Evolutionary conservation across 768 basidiomycete species (phyloP).

Genomic region (Xerocomus brunneocitrinus): DNA sequence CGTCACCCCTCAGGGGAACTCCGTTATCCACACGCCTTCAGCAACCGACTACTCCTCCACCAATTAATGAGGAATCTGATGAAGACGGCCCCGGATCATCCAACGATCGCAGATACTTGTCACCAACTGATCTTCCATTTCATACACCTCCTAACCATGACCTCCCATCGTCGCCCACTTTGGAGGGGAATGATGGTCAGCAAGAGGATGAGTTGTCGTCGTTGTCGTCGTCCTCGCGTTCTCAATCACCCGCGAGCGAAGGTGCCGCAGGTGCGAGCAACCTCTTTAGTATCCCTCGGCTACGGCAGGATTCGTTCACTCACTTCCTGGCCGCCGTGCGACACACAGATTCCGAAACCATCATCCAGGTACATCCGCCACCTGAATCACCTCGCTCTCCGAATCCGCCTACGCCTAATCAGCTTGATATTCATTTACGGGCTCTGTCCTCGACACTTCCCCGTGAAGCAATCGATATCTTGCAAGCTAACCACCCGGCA

Average conservation of each 20-base stretch:
- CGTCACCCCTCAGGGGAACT: slow-evolving; percentile 64
- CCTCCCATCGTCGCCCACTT: slow-evolving; percentile 39
- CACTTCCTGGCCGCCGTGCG: slow-evolving; percentile 54
- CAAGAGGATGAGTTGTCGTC: slow-evolving; percentile 27
- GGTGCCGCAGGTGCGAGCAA: slow-evolving; percentile 74
- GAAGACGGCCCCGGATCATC: slow-evolving; percentile 51
- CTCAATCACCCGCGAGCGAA: slow-evolving; percentile 52
- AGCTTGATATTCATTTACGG: slow-evolving; percentile 77
- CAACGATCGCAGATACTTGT: slow-evolving; percentile 47
- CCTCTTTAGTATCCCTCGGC: slow-evolving; percentile 73
- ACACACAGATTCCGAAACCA: slow-evolving; percentile 62
- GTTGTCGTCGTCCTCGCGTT: slow-evolving; percentile 41
- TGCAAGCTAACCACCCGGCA: slow-evolving; percentile 29
- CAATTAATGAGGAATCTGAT: slow-evolving; percentile 63
- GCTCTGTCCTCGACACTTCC: slow-evolving; percentile 35
- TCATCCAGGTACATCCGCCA: slow-evolving; percentile 69
- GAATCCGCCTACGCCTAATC: slow-evolving; percentile 82
- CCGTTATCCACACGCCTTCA: slow-evolving; percentile 39
- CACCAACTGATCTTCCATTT: slow-evolving; percentile 62
- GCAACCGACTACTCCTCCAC: slow-evolving; percentile 53
- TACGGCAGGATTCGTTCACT: slow-evolving; percentile 62
- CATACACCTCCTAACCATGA: slow-evolving; percentile 48
- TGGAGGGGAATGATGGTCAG: slow-evolving; percentile 20
- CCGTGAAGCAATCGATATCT: slow-evolving; percentile 17
- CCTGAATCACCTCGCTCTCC: slow-evolving; percentile 77